Evolutionary conservation across 2,329 filamentous ascomycete species (phyloP), one percentile per base, ranked within the genome.

Genomic region (Pyricularia sp.): DNA sequence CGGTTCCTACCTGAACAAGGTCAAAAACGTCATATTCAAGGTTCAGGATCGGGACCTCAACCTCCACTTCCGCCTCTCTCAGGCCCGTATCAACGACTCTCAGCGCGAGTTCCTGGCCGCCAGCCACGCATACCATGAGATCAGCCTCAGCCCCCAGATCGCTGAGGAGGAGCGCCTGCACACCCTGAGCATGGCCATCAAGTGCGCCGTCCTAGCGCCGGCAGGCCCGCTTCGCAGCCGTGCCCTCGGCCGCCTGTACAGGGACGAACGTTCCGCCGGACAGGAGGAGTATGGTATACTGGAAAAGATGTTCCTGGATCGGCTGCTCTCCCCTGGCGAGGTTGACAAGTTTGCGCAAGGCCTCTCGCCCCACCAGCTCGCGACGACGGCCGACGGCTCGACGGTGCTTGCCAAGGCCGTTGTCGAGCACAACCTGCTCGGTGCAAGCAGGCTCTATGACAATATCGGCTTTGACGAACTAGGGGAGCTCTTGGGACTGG

Each of bases 251-350:
- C 89, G 91, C 68, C 83, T 99, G 17, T 97, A 97, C 85, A 97
- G 97, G 79, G 95, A 99, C 78, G 95, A 98, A 72, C 88, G 95
- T 33, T 86, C 92, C 0, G 82, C 84, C 3, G 86, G 89, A 66
- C 86, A 95, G 2, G 87, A 90, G 36, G 92, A 98, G 79, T 94
- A 91, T 76, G 84, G 88, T 66, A 97, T 99, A 68, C 82, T 99
- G 17, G 95, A 98, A 82, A 98, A 98, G 83, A 98, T 99, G 88
- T 97, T 97, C 78, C 85, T 98, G 66, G 93, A 98, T 78, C 88
- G 94, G 6, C 83, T 99, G 3, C 84, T 99, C 66, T 87, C 88
- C 0, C 88, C 90, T 0, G 86, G 84, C n/a, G 95, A 99, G 80
- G 93, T 97, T 61, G 88, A 89, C 55, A 89, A 92, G 69, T 99